Evolutionary conservation across 75 land plant genomes (phyloP), one percentile per base, ranked within the genome.

Genomic region (Pinus tabuliformis): DNA sequence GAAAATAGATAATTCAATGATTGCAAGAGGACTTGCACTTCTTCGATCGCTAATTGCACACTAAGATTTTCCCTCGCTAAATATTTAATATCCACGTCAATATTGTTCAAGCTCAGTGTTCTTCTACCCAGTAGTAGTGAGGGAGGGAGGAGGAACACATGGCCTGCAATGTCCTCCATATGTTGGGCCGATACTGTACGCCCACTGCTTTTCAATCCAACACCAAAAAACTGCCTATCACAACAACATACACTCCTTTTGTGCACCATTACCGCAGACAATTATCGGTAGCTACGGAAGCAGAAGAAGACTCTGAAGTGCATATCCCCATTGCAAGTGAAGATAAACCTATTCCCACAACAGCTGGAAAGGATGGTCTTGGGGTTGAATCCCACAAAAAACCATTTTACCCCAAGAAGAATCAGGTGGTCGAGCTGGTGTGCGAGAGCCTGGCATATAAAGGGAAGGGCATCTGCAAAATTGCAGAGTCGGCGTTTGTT

Each of bases 381-480:
- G 68, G 20, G 42, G 6, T 33, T 42, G 68, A 64, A 64, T 33
- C 68, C n/a, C 56, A n/a, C n/a, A 57, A 57, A n/a, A 75, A 59
- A 70, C 13, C 78, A 30, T 87, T 78, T 70, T 91, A 84, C 74
- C 97, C 97, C 12, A 93, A 89, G 85, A 75, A 78, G 72, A 86
- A 84, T 1, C 93, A 96, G 79, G 88, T 84, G 21, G 61, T 96
- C 57, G 99, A 96, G 79, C 86, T 96, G 58, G 93, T 84, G 12
- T 96, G 99, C 68, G 99, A 96, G 78, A 86, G 90, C 78, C 75
- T 96, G 73, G 99, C 95, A 64, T 96, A 83, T 81, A 91, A 91
- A 71, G 99, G 97, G 16, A 88, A 94, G 73, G 99, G 99, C 21
- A 72, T 96, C 11, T 96, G 99, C 83, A 96, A 89, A 86, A 91